These are phyloP conservation scores for Phtheirospermum japonicum DNA, from an alignment of 257 asterid species.

Conservation along the genomic window DNA sequence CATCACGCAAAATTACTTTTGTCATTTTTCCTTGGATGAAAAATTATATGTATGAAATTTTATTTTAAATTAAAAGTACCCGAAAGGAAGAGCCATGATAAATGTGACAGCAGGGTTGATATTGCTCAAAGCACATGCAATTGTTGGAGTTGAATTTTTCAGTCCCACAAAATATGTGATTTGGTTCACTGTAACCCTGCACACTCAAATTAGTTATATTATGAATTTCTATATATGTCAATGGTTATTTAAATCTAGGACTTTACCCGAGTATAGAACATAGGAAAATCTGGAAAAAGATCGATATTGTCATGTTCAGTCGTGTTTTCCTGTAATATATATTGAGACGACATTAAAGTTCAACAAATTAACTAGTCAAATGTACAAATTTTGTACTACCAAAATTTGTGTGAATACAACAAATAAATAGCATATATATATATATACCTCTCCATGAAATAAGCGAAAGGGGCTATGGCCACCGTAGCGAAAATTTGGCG, in stretches of 20 bases:
- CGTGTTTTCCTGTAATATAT: conserved; percentile 63
- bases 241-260: no score
- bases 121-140: conserved; percentile 80
- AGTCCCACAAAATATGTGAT: conserved; percentile 80
- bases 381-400: no score
- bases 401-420: not conserved
- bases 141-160: conserved; percentile 82
- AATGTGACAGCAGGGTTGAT: conserved; percentile 77
- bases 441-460: conserved; percentile 67
- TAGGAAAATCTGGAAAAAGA: conserved; percentile 67
- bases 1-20: no score
- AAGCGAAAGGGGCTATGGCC: conserved; percentile 66
- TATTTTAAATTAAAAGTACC: conserved; percentile 52
- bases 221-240: not conserved
- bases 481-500: conserved; percentile 73
- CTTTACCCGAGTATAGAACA: conserved; percentile 86
- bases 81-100: conserved; percentile 64
- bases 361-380: no score
- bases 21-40: no score
- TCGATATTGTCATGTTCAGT: conserved; percentile 51
- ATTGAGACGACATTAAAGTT: not conserved
- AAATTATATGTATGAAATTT: not conserved
- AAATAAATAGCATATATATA: not conserved
- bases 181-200: conserved; percentile 82
- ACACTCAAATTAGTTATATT: not conserved